Conservation (phyloP, 202 grass and related monocot species). For the Saccharum hybrid region DNA sequence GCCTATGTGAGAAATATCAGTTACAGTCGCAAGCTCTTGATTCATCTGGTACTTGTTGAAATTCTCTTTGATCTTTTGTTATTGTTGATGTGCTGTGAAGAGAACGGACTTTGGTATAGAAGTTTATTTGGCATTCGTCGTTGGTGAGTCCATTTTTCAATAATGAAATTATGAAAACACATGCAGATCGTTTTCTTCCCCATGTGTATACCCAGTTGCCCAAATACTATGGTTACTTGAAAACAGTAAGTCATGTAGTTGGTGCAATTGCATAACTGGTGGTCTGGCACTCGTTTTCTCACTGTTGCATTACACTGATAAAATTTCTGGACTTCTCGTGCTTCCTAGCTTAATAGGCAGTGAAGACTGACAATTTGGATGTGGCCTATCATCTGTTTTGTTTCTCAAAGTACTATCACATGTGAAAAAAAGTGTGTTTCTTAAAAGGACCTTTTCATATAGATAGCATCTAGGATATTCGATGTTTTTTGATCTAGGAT, state of each 20-base stretch:
- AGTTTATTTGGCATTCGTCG: slow-evolving; percentile 3
- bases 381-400: neutral
- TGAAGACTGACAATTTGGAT: neutral
- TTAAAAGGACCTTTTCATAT: neutral
- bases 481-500: neutral
- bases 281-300: neutral
- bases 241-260: slow-evolving; percentile 6
- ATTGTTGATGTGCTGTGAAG: neutral
- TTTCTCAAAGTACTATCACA: neutral
- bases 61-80: neutral
- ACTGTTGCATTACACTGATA: slow-evolving; percentile 18
- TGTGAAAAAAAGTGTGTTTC: neutral
- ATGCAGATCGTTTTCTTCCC: neutral
- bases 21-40: neutral
- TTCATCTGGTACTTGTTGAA: neutral
- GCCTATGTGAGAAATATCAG: neutral
- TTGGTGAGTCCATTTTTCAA: neutral
- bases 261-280: slow-evolving; percentile 8
- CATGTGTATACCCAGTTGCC: neutral
- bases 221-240: neutral
- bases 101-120: neutral
- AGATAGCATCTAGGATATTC: slow-evolving; percentile 9
- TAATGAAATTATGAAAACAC: slow-evolving; percentile 14
- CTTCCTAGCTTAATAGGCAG: neutral
- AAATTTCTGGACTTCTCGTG: slow-evolving; percentile 11